Base-by-base conservation (phyloP, 2,329 filamentous ascomycete species). In the Colletotrichum kahawae region DNA sequence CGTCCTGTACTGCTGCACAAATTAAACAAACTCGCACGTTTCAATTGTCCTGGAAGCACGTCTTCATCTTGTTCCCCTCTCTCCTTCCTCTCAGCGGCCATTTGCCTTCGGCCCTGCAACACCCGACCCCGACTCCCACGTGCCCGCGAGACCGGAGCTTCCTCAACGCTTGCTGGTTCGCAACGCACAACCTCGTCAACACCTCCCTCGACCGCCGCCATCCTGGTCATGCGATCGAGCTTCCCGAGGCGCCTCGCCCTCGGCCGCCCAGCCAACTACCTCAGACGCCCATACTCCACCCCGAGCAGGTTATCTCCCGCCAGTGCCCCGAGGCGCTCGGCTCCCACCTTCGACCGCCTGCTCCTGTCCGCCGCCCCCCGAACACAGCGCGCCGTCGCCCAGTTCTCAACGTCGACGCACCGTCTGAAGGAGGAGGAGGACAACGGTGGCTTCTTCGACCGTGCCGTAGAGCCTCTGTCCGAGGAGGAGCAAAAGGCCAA, bases 401-500 rank as follows among this genome's bases (percentile, higher is more conserved):
- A 79, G 24, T 87, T 87, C 77, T 85, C 85, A 29, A 86, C 85
- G 24, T 80, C 81, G 33, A 77, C 80, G 69, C 77, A 78, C 57
- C 75, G 78, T 43, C 74, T 84, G 34, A 77, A 79, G 51, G 86
- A 85, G 66, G 86, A 85, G 66, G 83, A 86, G 56, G 84, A 83
- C 63, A 83, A 85, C 81, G 84, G 72, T 54, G 85, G 86, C 24
- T 90, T 90, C 77, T 90, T 91, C 74, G 88, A 91, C 77, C 84
- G 85, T 9, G 79, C 86, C 7, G 83, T 86, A 27, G 87, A 90
- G 77, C 86, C 88, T 0, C 83, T 91, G 12, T 86, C 88, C 9
- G 88, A 90, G 70, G 88, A 91, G 76, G 88, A 90, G 78, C 83
- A 85, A 69, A 87, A 89, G 79, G 87, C 86, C 64, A 90, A 89